Base-by-base conservation (phyloP, 2,329 filamentous ascomycete genomes). In the Ceratocystis harringtonii region DNA sequence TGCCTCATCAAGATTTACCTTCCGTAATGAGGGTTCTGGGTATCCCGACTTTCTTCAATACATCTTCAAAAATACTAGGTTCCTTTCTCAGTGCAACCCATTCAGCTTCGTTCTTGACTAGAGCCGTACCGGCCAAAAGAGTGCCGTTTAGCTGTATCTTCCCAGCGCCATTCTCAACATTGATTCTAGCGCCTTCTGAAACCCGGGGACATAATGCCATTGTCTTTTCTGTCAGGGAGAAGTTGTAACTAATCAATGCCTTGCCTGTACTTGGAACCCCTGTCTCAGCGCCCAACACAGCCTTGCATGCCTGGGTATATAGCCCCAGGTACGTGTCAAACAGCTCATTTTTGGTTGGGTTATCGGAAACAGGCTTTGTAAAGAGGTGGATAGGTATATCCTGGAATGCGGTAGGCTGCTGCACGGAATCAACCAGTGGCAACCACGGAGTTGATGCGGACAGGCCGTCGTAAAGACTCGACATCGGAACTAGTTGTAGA, bases 401-500 rank as follows among this genome's bases (percentile, higher is more conserved):
- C 30, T 19, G 55, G 5, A 62, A 64, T 1, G 41, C 36, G 1
- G 64, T 67, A 45, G 17, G 67, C 68, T 3, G 64, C 68, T 2
- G 66, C 70, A 81, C 69, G 15, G 66, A 68, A 43, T 81, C 77
- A 0, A 77, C 78, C 17, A 86, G 72, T 1, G 84, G 74, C 8
- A 69, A 69, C 84, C 84, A 86, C 0, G 68, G 64, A 1, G 69
- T 62, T 0, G 72, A 73, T 5, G 43, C 28, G 6, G 63, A 44
- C 5, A 84, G 69, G 0, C 82, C 83, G 12, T 79, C 78, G 44
- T 75, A 78, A 85, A 90, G 89, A 19, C 78, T 75, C 6, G 81
- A 78, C 0, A 89, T 78, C 0, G 86, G 85, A 2, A 90, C 74
- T n/a, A 90, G 79, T 72, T 90, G 87, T 30, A 90, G 73, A 70